A percentile compares a stretch with the other conserved stretches of the same genome.
These are phyloP conservation scores for Leptomonas seymouri DNA, from an alignment of 208 protist species.

Conservation along the genomic window DNA sequence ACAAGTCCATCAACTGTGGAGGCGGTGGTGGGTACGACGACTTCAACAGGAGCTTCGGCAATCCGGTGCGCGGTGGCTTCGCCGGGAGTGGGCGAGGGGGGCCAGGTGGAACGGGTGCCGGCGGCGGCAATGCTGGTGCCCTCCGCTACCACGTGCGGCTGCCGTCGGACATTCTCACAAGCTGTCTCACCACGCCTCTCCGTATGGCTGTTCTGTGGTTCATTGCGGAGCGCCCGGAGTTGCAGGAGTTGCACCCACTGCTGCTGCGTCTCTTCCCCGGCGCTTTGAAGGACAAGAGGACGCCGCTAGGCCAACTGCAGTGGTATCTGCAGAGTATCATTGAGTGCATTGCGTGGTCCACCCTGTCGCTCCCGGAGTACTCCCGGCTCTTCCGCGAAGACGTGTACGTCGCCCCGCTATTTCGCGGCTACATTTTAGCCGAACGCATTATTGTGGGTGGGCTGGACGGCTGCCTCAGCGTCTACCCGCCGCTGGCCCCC, in stretches of 20 bases:
- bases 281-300: conserved; percentile 89
- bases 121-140: conserved; percentile 16
- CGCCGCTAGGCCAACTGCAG: conserved; percentile 97
- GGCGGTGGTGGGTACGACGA: conserved; percentile 17
- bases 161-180: conserved; percentile 97
- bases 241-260: conserved; percentile 71
- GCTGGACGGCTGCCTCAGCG: conserved; percentile 92
- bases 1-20: not conserved
- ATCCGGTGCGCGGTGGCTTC: not conserved
- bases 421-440: conserved; percentile 98
- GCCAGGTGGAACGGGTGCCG: not conserved
- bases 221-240: conserved; percentile 56
- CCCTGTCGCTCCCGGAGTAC: conserved; percentile 81
- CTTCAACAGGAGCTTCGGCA: conserved; percentile 8
- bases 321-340: conserved; percentile 99
- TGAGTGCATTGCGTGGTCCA: conserved; percentile 99
- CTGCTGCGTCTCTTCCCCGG: conserved; percentile 80
- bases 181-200: conserved; percentile 99
- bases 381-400: conserved; percentile 93
- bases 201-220: conserved; percentile 96
- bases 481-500: conserved; percentile 91
- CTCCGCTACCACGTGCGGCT: conserved; percentile 64
- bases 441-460: conserved; percentile 94
- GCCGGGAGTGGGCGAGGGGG: not conserved
- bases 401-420: conserved; percentile 96